Conservation (phyloP, 177 flowering plant species). For the Vitis hybrid region DNA sequence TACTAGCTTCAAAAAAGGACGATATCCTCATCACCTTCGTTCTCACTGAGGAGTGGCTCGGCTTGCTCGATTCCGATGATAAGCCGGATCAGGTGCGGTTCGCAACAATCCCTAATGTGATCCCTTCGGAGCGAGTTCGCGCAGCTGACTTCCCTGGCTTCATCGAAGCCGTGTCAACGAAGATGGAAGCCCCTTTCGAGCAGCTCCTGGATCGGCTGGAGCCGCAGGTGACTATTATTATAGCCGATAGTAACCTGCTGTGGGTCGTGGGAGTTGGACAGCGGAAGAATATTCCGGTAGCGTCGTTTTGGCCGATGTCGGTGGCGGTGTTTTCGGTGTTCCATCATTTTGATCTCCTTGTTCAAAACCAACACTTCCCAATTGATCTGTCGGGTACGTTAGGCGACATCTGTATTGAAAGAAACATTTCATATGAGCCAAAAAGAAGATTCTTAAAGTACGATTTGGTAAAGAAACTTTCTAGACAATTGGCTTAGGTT, state of each 20-base stretch:
- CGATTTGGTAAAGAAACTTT: no score
- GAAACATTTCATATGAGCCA: no score
- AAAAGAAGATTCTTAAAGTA: no score
- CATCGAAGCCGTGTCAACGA: slow-evolving; percentile 25
- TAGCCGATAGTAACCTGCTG: slow-evolving; percentile 9
- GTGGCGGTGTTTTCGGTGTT: slow-evolving; percentile 7
- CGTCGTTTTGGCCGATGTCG: slow-evolving; percentile 20
- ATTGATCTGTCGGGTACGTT: neutral
- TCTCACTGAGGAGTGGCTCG: slow-evolving; percentile 41
- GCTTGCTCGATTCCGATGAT: slow-evolving; percentile 23
- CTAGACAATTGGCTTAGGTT: no score
- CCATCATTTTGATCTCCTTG: slow-evolving; percentile 8
- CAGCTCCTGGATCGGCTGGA: slow-evolving; percentile 3
- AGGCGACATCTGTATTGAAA: no score
- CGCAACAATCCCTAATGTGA: slow-evolving; percentile 27
- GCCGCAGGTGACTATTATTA: neutral
- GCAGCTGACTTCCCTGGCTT: slow-evolving; percentile 23
- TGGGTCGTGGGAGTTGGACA: slow-evolving; percentile 14
- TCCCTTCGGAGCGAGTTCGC: slow-evolving; percentile 35
- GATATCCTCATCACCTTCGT: slow-evolving; percentile 28
- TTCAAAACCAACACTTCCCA: slow-evolving; percentile 3
- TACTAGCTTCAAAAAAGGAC: slow-evolving; percentile 3
- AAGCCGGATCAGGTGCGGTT: slow-evolving; percentile 23
- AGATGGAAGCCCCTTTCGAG: slow-evolving; percentile 33
- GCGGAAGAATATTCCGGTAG: slow-evolving; percentile 25